Evolutionary conservation across 805 yeast genomes (phyloP), one percentile per base, ranked within the genome.

Genomic region (Pichia paraexigua): DNA sequence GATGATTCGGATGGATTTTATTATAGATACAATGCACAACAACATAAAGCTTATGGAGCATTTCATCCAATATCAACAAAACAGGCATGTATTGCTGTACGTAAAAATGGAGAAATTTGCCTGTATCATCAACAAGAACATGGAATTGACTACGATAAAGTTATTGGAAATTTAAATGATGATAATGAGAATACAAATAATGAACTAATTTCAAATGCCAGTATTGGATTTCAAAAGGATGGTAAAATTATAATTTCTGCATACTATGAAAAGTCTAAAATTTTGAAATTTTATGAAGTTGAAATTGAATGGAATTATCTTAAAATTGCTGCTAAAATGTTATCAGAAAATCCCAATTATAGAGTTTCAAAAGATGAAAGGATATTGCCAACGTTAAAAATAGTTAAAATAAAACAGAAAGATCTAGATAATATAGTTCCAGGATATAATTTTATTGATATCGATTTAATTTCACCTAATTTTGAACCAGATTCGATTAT

Each of bases 11-110:
- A 53, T 24, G 69, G 68, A 0, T 58, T 54, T 30, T 64, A 64
- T 35, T 83, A 74, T 64, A 68, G 65, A 10, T 88, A 85, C 62
- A 76, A 77, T 2, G 81, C 83, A 0, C 74, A 72, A 46, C 88
- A 81, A 60, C 76, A 76, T 53, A 77, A 75, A 58, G 73, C 87
- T 0, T 69, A 71, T 50, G 87, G 88, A 7, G 76, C 82, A 0
- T 68, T 79, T 57, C 94, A 87, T 64, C 94, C 95, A 4, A 67
- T 80, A 24, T 64, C 76, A 17, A 73, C 83, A 4, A 84, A 83
- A 56, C 85, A 85, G 52, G 94, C 91, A 2, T 80, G 89, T 58
- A 66, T 87, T 24, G 81, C 80, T 1, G 69, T 87, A 41, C 72
- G 92, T 43, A 72, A 75, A 50, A 78, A 80, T 56, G 95, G 94